Evolutionary conservation across 768 basidiomycete species (phyloP).

Genomic region (Boletus patriciae): DNA sequence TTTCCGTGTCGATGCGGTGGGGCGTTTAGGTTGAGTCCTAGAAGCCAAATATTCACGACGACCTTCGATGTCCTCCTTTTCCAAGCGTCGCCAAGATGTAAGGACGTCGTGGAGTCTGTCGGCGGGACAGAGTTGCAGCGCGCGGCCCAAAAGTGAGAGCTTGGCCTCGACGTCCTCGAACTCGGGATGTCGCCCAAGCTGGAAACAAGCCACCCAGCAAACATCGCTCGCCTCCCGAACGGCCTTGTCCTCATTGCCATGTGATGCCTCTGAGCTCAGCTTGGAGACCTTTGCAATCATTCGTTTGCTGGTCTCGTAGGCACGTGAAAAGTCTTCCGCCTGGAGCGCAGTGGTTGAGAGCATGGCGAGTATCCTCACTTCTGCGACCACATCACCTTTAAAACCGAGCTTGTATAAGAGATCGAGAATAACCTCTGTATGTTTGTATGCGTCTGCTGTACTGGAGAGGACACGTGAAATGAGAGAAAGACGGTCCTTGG

Average conservation of each 20-base stretch:
- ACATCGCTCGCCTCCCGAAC: constrained; percentile 70
- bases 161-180: constrained; percentile 68
- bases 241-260: constrained; percentile 38
- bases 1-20: constrained; percentile 29
- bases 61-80: constrained; percentile 58
- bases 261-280: constrained; percentile 40
- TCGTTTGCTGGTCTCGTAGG: constrained; percentile 66
- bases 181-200: constrained; percentile 80
- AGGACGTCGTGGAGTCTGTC: constrained; percentile 81
- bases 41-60: constrained; percentile 46
- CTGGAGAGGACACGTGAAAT: constrained; percentile 82
- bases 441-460: constrained; percentile 86
- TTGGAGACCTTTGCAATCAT: constrained; percentile 67
- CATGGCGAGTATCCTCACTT: constrained; percentile 86
- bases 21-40: constrained; percentile 21
- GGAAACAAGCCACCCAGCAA: constrained; percentile 88
- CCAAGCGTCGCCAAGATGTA: constrained; percentile 69
- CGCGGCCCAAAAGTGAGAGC: constrained; percentile 71
- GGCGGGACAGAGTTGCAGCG: constrained; percentile 82
- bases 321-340: constrained; percentile 73
- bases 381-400: constrained; percentile 65
- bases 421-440: constrained; percentile 89
- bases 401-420: constrained; percentile 87
- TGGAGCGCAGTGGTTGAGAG: constrained; percentile 84
- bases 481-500: constrained; percentile 85